Conservation (phyloP, 192 early-diverging fungal species). For the Umbelopsis ramanniana region DNA sequence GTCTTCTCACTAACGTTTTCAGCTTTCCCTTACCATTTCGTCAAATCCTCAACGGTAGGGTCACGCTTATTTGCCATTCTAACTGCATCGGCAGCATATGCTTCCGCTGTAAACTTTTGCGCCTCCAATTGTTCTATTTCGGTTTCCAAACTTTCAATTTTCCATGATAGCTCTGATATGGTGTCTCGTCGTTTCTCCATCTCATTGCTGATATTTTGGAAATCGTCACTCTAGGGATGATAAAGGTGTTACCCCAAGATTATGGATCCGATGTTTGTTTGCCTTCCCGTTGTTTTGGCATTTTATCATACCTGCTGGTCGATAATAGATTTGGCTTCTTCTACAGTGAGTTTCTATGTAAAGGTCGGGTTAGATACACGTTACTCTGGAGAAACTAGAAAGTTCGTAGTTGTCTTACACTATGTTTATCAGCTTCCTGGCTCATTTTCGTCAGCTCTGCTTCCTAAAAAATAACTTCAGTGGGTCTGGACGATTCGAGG, state of each 20-base stretch:
- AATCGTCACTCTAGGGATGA: neutral
- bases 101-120: constrained; percentile 8
- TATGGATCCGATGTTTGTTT: neutral
- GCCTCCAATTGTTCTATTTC: constrained; percentile 9
- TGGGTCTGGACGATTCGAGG: too few species aligned
- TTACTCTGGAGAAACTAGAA: neutral
- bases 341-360: constrained; percentile 22
- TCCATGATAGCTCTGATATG: constrained; percentile 20
- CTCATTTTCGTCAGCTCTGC: constrained; percentile 18
- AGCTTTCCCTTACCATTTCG: constrained; percentile 12
- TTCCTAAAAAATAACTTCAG: neutral
- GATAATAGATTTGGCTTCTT: constrained; percentile 20
- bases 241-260: neutral
- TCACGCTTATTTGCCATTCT: constrained; percentile 11
- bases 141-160: constrained; percentile 17
- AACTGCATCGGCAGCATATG: constrained; percentile 19
- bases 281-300: too few species aligned
- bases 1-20: neutral
- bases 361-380: neutral
- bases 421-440: constrained; percentile 20
- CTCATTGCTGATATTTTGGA: constrained; percentile 17
- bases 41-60: constrained; percentile 10
- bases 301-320: constrained; percentile 1
- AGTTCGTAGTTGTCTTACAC: constrained; percentile 1
- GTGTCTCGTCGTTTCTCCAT: constrained; percentile 23